Evolutionary conservation across 2,329 filamentous ascomycete species (phyloP).

Genomic region (Aspergillus sp.): DNA sequence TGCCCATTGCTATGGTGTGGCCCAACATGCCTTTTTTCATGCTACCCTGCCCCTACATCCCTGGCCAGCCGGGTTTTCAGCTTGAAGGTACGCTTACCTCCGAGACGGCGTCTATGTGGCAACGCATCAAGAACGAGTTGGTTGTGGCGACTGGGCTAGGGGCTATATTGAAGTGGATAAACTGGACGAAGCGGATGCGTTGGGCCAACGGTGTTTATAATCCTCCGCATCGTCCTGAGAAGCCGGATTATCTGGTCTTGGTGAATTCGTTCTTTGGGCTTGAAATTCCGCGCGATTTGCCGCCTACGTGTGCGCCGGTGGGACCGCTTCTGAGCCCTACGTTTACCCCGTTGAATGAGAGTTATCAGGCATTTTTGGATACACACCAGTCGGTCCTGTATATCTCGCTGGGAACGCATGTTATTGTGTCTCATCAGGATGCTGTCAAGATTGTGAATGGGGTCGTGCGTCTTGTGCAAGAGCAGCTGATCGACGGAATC

Average conservation of each 20-base stretch:
- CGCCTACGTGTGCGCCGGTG: conserved; percentile 33
- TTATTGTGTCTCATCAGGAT: conserved; percentile 26
- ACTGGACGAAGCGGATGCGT: conserved; percentile 30
- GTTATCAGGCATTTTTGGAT: conserved; percentile 23
- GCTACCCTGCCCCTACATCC: conserved; percentile 35
- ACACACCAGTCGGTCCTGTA: conserved; percentile 32
- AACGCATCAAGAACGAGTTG: conserved; percentile 33
- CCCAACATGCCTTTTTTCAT: conserved; percentile 39
- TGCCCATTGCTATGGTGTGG: conserved; percentile 37
- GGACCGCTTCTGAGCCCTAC: conserved; percentile 37
- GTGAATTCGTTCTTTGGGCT: conserved; percentile 43
- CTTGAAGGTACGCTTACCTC: conserved; percentile 30
- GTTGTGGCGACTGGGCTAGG: conserved; percentile 25
- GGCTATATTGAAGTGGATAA: conserved; percentile 21
- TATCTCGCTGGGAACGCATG: conserved; percentile 39
- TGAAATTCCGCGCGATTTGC: conserved; percentile 38
- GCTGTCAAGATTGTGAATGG: conserved; percentile 28
- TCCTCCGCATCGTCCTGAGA: conserved; percentile 20
- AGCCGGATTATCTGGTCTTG: conserved; percentile 38
- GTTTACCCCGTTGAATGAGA: conserved; percentile 25
- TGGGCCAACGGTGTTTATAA: conserved; percentile 27
- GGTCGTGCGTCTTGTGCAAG: conserved; percentile 18
- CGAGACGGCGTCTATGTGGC: conserved; percentile 34
- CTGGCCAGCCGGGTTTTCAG: conserved; percentile 39
- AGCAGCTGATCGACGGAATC: conserved; percentile 32